Evolutionary conservation across 495 filamentous ascomycete species (phyloP), one percentile per base, ranked within the genome.

Genomic region (Beverwykella pulmonaria): DNA sequence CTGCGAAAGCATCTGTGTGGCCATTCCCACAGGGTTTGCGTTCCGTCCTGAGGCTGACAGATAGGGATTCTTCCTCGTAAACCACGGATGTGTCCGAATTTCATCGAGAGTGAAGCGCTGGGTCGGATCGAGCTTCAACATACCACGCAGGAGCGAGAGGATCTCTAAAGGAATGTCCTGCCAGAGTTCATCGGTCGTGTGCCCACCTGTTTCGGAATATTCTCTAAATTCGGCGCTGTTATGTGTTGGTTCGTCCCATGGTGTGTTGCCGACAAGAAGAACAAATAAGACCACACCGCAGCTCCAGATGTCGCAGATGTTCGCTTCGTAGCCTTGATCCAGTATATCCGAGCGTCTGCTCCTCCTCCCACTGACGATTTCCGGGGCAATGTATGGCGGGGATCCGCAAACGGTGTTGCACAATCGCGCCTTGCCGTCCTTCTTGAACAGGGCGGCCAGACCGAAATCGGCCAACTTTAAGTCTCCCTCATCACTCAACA

Each of bases 401-500:
- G 92, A 97, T 20, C 94, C 94, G 73, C 94, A 99, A 73, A 97
- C 91, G 2, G 92, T 96, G 25, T 84, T 86, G 63, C 89, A 94
- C 36, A 87, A 77, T 72, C 96, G 93, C 57, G 83, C 83, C 53
- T 86, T 82, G 3, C 91, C 92, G 73, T 92, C 89, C 78, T 93
- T 91, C 72, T 91, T 87, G 72, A 97, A 97, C 72, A 97, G 82
- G n/a, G 91, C 91, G 2, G 94, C 92, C 60, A 99, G 84, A 32
- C 94, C 94, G 76, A 99, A 99, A 77, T 99, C 94, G 4, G 95
- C 94, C 63, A 99, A 86, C 76, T 99, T 99, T 69, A 99, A 77
- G 75, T 93, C 90, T 1, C 94, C 94, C 67, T 87, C 87, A 0
- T 83, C 86, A 0, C 91, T 92, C 46, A 79, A 61, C 30, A 79